Percentiles rank a stretch among this genome's conserved stretches.
Conservation (phyloP, 345 rosid species). For the Euclidium syriacum region DNA sequence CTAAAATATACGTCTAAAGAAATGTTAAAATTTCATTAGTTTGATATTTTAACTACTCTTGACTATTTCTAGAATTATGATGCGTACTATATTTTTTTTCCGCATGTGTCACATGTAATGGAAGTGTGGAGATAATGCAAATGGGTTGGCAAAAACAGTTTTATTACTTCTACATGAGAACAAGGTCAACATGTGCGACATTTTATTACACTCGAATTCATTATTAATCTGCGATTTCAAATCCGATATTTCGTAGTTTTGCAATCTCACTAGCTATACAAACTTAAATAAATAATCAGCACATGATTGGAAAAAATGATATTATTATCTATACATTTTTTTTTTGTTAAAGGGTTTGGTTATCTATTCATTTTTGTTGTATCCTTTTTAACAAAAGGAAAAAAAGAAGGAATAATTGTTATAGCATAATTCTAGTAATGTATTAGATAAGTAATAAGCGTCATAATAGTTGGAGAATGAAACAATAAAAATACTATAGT, state of each 20-base stretch:
- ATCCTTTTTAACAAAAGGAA: too few species aligned
- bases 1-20: too few species aligned
- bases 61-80: background rate
- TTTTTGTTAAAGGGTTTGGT: too few species aligned
- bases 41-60: background rate
- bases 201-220: slow-evolving; percentile 2
- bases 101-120: slow-evolving; percentile 14
- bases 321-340: too few species aligned
- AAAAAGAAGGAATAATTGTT: too few species aligned
- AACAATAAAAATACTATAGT: too few species aligned
- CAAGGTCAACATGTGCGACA: slow-evolving; percentile 12
- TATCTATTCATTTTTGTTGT: too few species aligned
- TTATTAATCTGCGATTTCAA: background rate
- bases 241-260: background rate
- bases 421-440: too few species aligned
- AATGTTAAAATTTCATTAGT: background rate
- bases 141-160: slow-evolving; percentile 20
- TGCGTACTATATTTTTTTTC: background rate
- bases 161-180: slow-evolving; percentile 12
- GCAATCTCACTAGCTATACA: background rate
- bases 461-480: too few species aligned
- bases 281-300: background rate
- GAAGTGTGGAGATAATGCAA: slow-evolving; percentile 20
- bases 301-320: background rate
- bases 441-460: too few species aligned